A percentile compares a stretch with the other conserved stretches of the same genome.
These are phyloP conservation scores for Sarocladium oryzae DNA, from an alignment of 2,329 filamentous ascomycete species.

Conservation along the genomic window DNA sequence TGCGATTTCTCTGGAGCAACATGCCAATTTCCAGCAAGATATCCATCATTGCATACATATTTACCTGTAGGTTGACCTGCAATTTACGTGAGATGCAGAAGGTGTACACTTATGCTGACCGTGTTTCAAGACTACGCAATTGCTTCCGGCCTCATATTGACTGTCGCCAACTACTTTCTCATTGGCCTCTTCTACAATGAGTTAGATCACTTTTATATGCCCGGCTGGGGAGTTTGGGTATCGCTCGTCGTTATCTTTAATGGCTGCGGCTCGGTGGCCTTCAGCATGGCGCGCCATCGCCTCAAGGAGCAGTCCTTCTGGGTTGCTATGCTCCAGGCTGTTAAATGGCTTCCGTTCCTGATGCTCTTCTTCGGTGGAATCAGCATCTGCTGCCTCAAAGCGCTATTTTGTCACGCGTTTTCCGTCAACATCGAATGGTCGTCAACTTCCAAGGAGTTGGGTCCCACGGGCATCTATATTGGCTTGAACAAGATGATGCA, in stretches of 20 bases:
- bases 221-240: constrained; percentile 58
- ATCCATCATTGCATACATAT: constrained; percentile 65
- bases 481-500: constrained; percentile 33
- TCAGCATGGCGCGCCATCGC: constrained; percentile 20
- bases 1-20: constrained; percentile 50
- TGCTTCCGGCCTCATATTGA: constrained; percentile 58
- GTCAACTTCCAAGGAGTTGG: constrained; percentile 22
- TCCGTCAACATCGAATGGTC: constrained; percentile 23
- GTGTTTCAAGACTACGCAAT: constrained; percentile 62
- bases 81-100: constrained; percentile 23
- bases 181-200: constrained; percentile 65
- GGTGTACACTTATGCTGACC: background rate
- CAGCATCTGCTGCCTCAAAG: constrained; percentile 22
- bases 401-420: constrained; percentile 21
- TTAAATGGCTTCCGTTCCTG: constrained; percentile 21
- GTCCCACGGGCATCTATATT: constrained; percentile 23
- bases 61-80: constrained; percentile 46
- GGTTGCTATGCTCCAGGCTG: constrained; percentile 18
- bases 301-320: constrained; percentile 21
- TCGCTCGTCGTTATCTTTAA: constrained; percentile 25
- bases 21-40: constrained; percentile 62
- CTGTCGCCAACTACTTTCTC: constrained; percentile 63
- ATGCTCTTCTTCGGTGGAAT: constrained; percentile 24
- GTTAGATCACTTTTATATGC: constrained; percentile 61
- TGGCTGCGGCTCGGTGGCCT: constrained; percentile 17